A percentile compares a stretch with the other conserved stretches of the same genome.
These are phyloP conservation scores for Triangularia verruculosa DNA, from an alignment of 2,329 filamentous ascomycete species.

Conservation along the genomic window DNA sequence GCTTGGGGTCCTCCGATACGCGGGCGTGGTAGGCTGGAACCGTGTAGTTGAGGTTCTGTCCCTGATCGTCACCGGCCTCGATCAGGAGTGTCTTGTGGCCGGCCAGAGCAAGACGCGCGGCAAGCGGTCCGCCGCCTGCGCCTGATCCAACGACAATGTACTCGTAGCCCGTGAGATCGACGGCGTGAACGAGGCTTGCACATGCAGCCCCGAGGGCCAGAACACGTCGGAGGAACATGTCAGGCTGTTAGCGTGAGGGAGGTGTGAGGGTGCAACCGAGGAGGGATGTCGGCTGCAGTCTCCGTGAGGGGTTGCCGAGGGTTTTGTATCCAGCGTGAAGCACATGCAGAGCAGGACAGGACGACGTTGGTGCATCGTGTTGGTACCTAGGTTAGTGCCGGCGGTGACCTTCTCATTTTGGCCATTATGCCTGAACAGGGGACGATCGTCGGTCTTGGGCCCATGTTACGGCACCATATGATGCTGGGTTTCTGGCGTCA, in stretches of 20 bases:
- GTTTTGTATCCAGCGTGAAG: background rate
- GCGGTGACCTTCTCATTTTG: background rate
- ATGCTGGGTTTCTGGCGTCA: background rate
- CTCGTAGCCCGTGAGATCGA: conserved; percentile 47
- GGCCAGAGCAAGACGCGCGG: conserved; percentile 56
- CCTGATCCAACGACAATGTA: conserved; percentile 62
- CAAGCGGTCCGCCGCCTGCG: conserved; percentile 56
- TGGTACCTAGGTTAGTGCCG: background rate
- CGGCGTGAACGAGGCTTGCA: conserved; percentile 23
- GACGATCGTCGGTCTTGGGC: background rate
- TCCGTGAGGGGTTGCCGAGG: background rate
- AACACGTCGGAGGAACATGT: conserved; percentile 16
- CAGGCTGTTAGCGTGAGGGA: background rate
- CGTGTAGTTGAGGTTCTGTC: conserved; percentile 28
- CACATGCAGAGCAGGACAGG: background rate
- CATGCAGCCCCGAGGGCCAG: conserved; percentile 19
- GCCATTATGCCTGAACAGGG: background rate
- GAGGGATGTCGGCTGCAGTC: background rate
- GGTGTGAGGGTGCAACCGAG: background rate
- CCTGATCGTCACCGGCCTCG: conserved; percentile 55
- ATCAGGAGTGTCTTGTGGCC: conserved; percentile 60
- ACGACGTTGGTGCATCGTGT: background rate
- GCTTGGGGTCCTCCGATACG: conserved; percentile 26
- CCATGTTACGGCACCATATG: background rate
- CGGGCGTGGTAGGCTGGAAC: conserved; percentile 28